phyloP scores from a whole-genome alignment of 2,329 filamentous ascomycete species.

The Cercospora zeae-maydis region DNA sequence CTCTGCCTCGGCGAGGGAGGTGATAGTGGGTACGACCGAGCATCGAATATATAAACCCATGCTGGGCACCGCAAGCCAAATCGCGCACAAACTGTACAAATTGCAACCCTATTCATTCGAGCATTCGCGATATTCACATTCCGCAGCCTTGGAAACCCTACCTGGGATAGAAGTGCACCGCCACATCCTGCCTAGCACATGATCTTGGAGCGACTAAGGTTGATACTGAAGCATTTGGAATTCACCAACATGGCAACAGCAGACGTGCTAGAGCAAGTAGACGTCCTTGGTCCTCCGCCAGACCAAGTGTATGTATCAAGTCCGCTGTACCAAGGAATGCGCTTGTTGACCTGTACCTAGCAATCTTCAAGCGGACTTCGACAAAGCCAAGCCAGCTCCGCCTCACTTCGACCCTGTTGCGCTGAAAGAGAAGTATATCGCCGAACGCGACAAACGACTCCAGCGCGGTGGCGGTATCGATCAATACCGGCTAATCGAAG shows the following conservation, averaged over 20 bases:
- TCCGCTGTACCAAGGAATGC: background rate
- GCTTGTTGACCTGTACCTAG: background rate
- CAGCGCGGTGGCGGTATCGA: conserved; percentile 21
- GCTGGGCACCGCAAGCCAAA: background rate
- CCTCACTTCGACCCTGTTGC: conserved; percentile 21
- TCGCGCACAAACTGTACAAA: background rate
- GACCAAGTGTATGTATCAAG: conserved; percentile 9
- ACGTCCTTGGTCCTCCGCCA: conserved; percentile 20
- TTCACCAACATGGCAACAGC: conserved; percentile 19
- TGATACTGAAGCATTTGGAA: background rate
- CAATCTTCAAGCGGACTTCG: conserved; percentile 21
- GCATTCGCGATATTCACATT: background rate
- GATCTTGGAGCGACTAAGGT: background rate
- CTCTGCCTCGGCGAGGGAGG: background rate
- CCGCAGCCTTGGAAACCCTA: background rate
- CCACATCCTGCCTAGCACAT: background rate
- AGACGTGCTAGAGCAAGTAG: conserved; percentile 19
- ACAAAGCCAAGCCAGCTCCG: conserved; percentile 14
- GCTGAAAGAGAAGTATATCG: conserved; percentile 24
- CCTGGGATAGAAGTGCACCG: background rate
- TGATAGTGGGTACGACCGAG: too few relatives aligned
- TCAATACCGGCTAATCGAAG: conserved; percentile 25
- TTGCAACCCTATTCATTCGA: background rate
- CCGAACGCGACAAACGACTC: conserved; percentile 24
- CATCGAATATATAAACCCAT: background rate